Evolutionary conservation across 106 monocot genomes (phyloP), one percentile per base, ranked within the genome.

Genomic region (Dioscorea alata): DNA sequence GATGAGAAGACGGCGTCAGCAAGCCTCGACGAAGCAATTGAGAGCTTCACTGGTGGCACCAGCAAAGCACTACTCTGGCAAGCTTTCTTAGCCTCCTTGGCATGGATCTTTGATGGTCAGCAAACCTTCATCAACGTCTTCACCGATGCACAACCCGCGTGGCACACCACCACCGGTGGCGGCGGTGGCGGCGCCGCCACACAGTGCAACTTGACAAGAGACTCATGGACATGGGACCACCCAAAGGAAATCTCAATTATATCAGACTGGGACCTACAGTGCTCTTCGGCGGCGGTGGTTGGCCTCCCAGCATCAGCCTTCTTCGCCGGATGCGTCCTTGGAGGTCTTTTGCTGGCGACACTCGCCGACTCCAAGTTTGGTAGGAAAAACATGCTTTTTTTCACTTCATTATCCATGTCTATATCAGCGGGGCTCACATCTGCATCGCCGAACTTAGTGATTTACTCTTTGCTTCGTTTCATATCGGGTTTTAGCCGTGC

Each of bases 71-170:
- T 69, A 53, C 65, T 80, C 51, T 31, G 71, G 14, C 75, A 61
- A 50, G 75, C 75, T 34, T 32, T 67, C 49, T 33, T 80, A n/a
- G 71, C 58, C 59, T 49, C 74, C 60, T 51, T 66, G 12, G 71
- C 75, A 0, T 75, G 80, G 74, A 34, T 60, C 14, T 75, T 80
- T 34, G 80, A 75, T 28, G 65, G 66, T 28, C 80, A 80, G 62
- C 80, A 80, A 50, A 80, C 75, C 23, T 80, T 80, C 75, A 60
- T 80, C 61, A 71, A 59, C 61, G 75, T 80, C 58, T 80, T 80
- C 80, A 60, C 80, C 33, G 80, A 80, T 35, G 57, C 75, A 1
- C 48, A 42, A 4, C 75, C 74, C 0, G 0, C 71, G 18, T 75
- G 80, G 80, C 74, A 70, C 66, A 71, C 61, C 74, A 64, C 66